Evolutionary conservation across 1,139 yeast genomes (phyloP).

Genomic region (Nadsonia starkeyi-henricii): DNA sequence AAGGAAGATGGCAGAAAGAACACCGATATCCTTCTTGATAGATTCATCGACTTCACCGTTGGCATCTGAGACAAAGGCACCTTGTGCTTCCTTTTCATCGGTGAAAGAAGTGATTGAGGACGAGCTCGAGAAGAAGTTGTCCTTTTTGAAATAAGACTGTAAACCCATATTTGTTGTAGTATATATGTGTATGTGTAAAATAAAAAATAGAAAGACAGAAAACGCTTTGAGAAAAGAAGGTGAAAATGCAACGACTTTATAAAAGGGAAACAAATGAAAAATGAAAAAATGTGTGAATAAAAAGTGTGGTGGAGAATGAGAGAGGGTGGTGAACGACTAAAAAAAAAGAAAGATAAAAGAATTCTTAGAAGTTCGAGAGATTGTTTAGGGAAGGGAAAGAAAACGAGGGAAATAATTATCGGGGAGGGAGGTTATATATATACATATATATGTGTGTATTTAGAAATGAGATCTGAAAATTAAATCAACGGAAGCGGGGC

Average conservation of each 20-base stretch:
- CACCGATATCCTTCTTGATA: slow-evolving; percentile 35
- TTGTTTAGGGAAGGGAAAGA: neutral
- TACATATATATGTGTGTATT: too few species aligned
- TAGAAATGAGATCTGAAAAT: too few species aligned
- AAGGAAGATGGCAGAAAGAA: slow-evolving; percentile 51
- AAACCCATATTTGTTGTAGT: neutral
- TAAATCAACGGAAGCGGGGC: too few species aligned
- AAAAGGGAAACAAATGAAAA: neutral
- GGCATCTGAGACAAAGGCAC: neutral
- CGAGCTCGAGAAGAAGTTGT: neutral
- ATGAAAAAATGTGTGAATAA: neutral
- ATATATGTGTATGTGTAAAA: too few species aligned
- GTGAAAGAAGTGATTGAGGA: neutral
- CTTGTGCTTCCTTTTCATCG: neutral
- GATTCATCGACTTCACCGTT: slow-evolving; percentile 8
- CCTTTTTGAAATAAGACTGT: neutral
- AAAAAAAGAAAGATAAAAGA: slow-evolving; percentile 1
- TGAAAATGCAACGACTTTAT: too few species aligned
- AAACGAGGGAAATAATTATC: too few species aligned
- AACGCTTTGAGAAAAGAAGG: too few species aligned
- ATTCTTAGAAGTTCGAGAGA: neutral
- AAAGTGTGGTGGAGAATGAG: neutral
- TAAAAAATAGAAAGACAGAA: too few species aligned
- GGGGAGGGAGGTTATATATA: too few species aligned
- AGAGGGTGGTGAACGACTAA: neutral